Evolutionary conservation across 768 basidiomycete genomes (phyloP).

Genomic region (Macrolepiota dolichaula): DNA sequence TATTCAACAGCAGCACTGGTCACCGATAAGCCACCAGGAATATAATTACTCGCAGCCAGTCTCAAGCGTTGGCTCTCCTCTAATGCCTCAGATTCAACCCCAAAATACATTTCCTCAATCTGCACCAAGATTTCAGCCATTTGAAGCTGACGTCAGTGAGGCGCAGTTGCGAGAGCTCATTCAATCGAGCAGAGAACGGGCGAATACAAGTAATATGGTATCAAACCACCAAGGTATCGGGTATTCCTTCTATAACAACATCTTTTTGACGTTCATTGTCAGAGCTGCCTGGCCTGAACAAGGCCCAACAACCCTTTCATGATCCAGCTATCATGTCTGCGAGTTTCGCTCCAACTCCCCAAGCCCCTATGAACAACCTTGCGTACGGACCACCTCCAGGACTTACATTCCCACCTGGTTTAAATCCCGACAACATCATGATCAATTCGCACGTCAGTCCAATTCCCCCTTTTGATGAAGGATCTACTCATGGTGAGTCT

Average conservation of each 20-base stretch:
- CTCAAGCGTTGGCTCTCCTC: constrained; percentile 37
- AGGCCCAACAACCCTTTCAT: constrained; percentile 46
- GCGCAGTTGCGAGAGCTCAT: constrained; percentile 77
- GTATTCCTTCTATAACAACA: neutral
- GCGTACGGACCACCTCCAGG: constrained; percentile 68
- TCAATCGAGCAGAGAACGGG: constrained; percentile 62
- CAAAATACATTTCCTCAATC: constrained; percentile 35
- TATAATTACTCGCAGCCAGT: constrained; percentile 37
- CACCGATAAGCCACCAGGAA: constrained; percentile 35
- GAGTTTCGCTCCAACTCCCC: constrained; percentile 45
- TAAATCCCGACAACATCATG: constrained; percentile 21
- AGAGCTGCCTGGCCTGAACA: constrained; percentile 17
- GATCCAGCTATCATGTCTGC: constrained; percentile 84
- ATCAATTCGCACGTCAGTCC: constrained; percentile 18
- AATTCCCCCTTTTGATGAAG: constrained; percentile 21
- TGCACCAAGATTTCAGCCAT: constrained; percentile 51
- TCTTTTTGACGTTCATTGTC: neutral
- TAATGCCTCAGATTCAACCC: constrained; percentile 43
- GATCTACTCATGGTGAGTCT: constrained; percentile 64
- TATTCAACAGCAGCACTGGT: constrained; percentile 34
- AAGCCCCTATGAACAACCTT: constrained; percentile 29
- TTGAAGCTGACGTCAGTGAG: constrained; percentile 60
- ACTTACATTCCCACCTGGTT: constrained; percentile 40
- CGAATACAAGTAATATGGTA: constrained; percentile 17
- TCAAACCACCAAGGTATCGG: constrained; percentile 1